Percentiles rank a stretch among this genome's conserved stretches.
These are phyloP conservation scores for Lentinula lateritia DNA, from an alignment of 768 basidiomycete genomes.

Conservation along the genomic window DNA sequence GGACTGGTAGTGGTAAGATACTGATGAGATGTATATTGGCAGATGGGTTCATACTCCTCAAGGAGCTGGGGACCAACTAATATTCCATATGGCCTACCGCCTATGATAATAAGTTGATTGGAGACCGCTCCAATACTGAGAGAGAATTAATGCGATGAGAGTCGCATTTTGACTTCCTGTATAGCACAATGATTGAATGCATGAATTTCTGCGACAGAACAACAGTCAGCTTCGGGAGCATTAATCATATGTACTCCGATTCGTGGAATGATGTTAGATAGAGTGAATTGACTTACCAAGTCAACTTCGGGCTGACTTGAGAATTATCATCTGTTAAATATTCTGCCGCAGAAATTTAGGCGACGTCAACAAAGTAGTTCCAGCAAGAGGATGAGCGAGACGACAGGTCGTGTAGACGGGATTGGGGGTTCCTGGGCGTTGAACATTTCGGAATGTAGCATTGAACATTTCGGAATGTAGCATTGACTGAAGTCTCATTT, in stretches of 20 bases:
- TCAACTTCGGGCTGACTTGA: too few relatives aligned
- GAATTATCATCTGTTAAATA: too few relatives aligned
- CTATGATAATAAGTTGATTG: background rate
- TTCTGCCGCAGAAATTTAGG: too few relatives aligned
- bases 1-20: background rate
- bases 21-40: background rate
- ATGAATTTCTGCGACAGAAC: background rate
- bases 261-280: background rate
- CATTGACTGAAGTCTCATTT: too few relatives aligned
- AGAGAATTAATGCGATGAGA: background rate
- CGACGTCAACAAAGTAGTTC: too few relatives aligned
- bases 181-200: background rate
- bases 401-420: too few relatives aligned
- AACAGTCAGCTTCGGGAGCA: background rate
- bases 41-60: background rate
- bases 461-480: too few relatives aligned
- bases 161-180: background rate
- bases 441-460: too few relatives aligned
- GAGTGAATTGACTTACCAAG: background rate
- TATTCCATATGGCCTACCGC: background rate
- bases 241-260: background rate
- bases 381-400: too few relatives aligned
- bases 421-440: too few relatives aligned
- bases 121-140: background rate
- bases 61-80: too few relatives aligned